Evolutionary conservation across 306 rosid species (phyloP).

Genomic region (Prosopis cineraria): DNA sequence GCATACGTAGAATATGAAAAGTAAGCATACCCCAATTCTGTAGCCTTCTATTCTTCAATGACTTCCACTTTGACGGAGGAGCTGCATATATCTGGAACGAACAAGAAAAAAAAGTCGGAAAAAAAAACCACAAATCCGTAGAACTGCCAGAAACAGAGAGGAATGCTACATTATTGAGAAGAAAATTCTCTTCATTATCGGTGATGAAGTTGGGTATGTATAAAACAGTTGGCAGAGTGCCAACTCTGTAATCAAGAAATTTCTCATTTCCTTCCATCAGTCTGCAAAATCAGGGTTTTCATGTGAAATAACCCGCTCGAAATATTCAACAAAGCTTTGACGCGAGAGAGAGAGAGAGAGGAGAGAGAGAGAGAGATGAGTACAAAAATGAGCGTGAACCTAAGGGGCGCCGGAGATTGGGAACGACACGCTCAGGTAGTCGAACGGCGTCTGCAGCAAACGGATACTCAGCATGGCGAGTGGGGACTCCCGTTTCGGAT

Average conservation of each 20-base stretch:
- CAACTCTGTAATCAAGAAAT: slow-evolving; percentile 54
- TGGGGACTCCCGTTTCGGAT: no score
- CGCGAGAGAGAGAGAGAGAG: background rate
- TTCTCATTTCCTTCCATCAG: slow-evolving; percentile 50
- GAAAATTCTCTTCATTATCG: slow-evolving; percentile 47
- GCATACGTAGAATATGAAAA: background rate
- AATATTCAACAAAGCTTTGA: no score
- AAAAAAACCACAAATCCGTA: no score
- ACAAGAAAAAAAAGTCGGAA: background rate
- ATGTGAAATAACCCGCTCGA: background rate
- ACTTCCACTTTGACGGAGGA: slow-evolving; percentile 77
- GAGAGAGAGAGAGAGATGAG: background rate
- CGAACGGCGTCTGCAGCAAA: background rate
- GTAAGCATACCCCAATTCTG: slow-evolving; percentile 83
- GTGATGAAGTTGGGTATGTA: slow-evolving; percentile 74
- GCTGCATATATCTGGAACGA: slow-evolving; percentile 65
- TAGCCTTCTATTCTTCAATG: slow-evolving; percentile 81
- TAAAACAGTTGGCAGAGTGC: slow-evolving; percentile 60
- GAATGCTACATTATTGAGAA: slow-evolving; percentile 58
- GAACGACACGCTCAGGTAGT: background rate
- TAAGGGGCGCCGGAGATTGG: background rate
- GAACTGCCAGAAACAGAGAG: slow-evolving; percentile 7
- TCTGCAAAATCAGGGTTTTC: slow-evolving; percentile 38
- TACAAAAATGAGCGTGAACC: no score
- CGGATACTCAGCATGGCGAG: background rate